Evolutionary conservation across 495 filamentous ascomycete species (phyloP), one percentile per base, ranked within the genome.

Genomic region (Rhypophila decipiens): DNA sequence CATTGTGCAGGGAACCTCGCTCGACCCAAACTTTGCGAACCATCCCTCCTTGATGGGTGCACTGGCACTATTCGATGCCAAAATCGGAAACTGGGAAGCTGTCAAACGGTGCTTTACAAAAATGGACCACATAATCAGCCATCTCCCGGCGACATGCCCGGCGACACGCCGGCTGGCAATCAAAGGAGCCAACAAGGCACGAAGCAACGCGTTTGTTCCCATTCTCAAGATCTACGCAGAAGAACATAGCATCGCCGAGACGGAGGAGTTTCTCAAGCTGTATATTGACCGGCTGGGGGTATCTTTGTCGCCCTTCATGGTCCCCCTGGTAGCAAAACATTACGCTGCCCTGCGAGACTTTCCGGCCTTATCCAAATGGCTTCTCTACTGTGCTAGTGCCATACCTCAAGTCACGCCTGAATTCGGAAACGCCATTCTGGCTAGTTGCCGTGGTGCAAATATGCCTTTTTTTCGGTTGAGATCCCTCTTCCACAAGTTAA

Each of bases 301-400:
- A 5, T 50, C 53, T 3, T 24, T 74, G 20, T 62, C 57, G 41
- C 49, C 44, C 24, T 64, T 63, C 33, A 56, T 66, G 17, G 65
- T 72, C 27, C 70, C 64, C 18, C n/a, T 73, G 7, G 62, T 79
- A 55, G 63, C 71, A n/a, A 68, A 71, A 20, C 62, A 59, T 21
- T 76, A 72, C 50, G 69, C 48, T 10, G 54, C 58, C 36, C 49
- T 63, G 18, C 61, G 57, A n/a, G 74, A 78, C 46, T 50, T 67
- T 21, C 42, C 45, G 39, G 59, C 51, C 3, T 66, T 68, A 17
- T 40, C 65, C 29, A 49, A 44, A 40, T 74, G 70, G 71, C 39
- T 73, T 20, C 42, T 51, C n/a, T 57, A 63, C 29, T 73, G 65
- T 46, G 42, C 34, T 22, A 20, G 31, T 19, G 44, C 56, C 5